phyloP scores from a whole-genome alignment of 2,329 filamentous ascomycete genomes.

The Sporothrix dimorphospora region DNA sequence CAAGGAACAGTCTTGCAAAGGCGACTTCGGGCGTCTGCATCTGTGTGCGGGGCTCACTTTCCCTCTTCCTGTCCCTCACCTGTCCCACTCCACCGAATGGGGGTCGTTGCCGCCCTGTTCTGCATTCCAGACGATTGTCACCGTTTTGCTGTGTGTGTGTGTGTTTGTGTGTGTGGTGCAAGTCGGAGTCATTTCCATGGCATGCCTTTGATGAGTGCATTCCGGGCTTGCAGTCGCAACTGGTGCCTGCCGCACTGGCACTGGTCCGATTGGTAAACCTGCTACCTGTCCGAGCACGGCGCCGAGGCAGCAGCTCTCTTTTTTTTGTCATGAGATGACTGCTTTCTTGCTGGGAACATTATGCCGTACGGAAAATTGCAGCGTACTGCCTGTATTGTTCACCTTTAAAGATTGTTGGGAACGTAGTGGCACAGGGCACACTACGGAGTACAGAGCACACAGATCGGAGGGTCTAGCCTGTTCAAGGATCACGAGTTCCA shows the following conservation, averaged over 20 bases:
- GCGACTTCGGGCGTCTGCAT: constrained; percentile 21
- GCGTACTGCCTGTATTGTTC: neutral
- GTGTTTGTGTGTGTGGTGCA: no score
- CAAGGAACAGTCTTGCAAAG: neutral
- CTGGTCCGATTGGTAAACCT: constrained; percentile 1
- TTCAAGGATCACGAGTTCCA: neutral
- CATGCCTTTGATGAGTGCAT: neutral
- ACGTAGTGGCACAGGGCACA: no score
- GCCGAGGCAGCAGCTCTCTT: neutral
- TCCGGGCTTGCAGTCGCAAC: neutral
- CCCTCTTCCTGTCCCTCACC: neutral
- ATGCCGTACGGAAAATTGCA: neutral
- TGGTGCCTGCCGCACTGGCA: neutral
- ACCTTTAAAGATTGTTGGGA: neutral
- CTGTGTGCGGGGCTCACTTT: neutral
- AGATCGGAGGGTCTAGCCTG: neutral
- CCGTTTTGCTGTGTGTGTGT: neutral
- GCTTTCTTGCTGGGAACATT: neutral
- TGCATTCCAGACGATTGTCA: neutral
- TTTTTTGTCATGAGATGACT: constrained; percentile 1
- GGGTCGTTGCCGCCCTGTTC: no score
- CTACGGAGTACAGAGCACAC: no score
- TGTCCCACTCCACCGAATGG: no score
- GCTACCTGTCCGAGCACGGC: neutral
- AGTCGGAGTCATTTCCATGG: neutral